Conservation (phyloP, 345 rosid species). For the Bruguiera parviflora region DNA sequence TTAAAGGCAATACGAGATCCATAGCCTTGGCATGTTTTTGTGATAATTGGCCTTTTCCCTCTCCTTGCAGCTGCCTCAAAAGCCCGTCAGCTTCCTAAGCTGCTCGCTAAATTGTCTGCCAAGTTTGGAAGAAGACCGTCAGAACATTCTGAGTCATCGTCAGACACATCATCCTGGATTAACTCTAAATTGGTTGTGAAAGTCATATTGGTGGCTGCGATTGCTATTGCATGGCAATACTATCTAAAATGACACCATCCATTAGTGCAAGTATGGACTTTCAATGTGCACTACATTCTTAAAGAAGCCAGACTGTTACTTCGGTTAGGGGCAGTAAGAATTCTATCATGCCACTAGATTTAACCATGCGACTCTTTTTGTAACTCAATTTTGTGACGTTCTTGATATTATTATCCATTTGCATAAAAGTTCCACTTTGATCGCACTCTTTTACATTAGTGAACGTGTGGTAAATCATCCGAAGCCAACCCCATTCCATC, state of each 20-base stretch:
- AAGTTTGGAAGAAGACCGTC: conserved; percentile 56
- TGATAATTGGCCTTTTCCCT: background rate
- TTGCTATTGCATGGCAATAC: conserved; percentile 73
- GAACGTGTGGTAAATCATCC: conserved; percentile 18
- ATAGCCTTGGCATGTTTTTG: background rate
- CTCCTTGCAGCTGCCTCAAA: conserved; percentile 47
- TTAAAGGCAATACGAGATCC: background rate
- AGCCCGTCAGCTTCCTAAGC: conserved; percentile 33
- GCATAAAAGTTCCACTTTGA: no score
- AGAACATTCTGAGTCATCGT: conserved; percentile 23
- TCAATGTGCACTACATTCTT: conserved; percentile 25
- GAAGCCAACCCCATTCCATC: conserved; percentile 19
- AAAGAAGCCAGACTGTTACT: conserved; percentile 3
- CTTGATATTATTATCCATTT: background rate
- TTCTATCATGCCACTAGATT: background rate
- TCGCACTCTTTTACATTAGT: no score
- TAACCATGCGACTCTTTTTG: background rate
- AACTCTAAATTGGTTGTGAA: conserved; percentile 47
- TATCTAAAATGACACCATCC: conserved; percentile 29
- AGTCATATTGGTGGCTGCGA: conserved; percentile 51
- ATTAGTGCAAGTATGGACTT: conserved; percentile 5
- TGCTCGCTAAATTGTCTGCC: conserved; percentile 47
- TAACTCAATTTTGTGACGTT: conserved; percentile 12
- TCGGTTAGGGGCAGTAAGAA: background rate
- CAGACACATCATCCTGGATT: conserved; percentile 32